phyloP scores from a whole-genome alignment of 2,329 filamentous ascomycete genomes.

The Alternaria incomplexa region DNA sequence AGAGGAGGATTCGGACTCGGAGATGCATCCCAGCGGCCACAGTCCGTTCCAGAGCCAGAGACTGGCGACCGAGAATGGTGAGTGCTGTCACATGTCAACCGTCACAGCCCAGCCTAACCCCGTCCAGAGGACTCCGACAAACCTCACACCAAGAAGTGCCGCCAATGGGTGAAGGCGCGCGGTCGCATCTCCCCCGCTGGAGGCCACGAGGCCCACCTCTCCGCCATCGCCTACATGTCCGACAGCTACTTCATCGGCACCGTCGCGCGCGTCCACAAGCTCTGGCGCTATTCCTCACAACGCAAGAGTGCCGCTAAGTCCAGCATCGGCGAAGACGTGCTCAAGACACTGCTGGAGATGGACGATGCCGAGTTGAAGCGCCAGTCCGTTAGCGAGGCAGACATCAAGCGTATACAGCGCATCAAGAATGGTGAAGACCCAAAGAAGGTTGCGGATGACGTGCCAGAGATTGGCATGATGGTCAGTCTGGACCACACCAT shows the following conservation, averaged over 20 bases:
- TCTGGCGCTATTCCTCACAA: conserved; percentile 73
- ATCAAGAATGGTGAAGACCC: conserved; percentile 49
- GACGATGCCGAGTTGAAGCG: conserved; percentile 52
- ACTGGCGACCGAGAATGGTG: conserved; percentile 63
- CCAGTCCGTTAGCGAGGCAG: conserved; percentile 56
- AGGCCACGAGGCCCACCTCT: conserved; percentile 80
- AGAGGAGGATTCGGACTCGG: conserved; percentile 46
- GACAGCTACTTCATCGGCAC: conserved; percentile 95
- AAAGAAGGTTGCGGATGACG: conserved; percentile 54
- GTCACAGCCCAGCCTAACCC: conserved; percentile 20
- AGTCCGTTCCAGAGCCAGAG: conserved; percentile 65
- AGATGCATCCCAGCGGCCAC: conserved; percentile 35
- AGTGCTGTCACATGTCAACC: not conserved
- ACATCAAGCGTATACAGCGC: conserved; percentile 53
- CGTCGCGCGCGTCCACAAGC: conserved; percentile 76
- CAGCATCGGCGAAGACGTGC: conserved; percentile 51
- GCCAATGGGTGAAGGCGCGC: conserved; percentile 74
- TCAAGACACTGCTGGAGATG: conserved; percentile 54
- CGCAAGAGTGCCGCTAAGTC: conserved; percentile 45
- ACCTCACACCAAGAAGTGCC: conserved; percentile 70
- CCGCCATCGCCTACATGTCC: conserved; percentile 89
- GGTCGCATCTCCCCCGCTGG: conserved; percentile 76
- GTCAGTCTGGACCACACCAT: conserved; percentile 77
- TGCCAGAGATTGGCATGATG: conserved; percentile 79
- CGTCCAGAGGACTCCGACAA: conserved; percentile 52